These are phyloP conservation scores for Saccharum spontaneum DNA, from an alignment of 176 grass and related monocot species.

Conservation along the genomic window DNA sequence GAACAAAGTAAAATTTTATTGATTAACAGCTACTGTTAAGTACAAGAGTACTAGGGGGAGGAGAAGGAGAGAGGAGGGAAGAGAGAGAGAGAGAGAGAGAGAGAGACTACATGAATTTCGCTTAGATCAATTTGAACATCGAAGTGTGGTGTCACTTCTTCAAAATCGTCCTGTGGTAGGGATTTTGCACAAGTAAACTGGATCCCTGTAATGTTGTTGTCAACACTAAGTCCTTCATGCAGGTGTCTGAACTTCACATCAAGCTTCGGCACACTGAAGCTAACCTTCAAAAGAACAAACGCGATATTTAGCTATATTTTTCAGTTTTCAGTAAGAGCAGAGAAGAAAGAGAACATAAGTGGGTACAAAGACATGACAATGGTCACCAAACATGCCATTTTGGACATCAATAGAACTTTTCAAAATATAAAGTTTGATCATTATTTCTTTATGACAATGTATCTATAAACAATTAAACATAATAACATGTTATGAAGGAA, in stretches of 20 bases:
- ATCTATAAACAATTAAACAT: neutral
- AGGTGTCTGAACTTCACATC: slow-evolving; percentile 91
- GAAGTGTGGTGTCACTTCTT: slow-evolving; percentile 74
- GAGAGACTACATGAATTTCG: slow-evolving; percentile 87
- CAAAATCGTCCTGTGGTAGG: slow-evolving; percentile 66
- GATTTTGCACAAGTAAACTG: slow-evolving; percentile 74
- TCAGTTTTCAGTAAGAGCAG: slow-evolving; percentile 20
- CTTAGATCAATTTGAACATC: slow-evolving; percentile 96
- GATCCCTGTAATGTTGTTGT: slow-evolving; percentile 90
- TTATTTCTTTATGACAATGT: neutral
- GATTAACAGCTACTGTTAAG: slow-evolving; percentile 16
- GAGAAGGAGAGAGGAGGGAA: neutral
- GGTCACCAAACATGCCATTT: slow-evolving; percentile 12
- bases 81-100: neutral
- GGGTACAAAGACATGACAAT: neutral
- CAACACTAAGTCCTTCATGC: slow-evolving; percentile 74
- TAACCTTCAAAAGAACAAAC: slow-evolving; percentile 99
- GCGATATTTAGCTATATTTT: slow-evolving; percentile 63
- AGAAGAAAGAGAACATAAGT: neutral
- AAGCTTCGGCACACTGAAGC: slow-evolving; percentile 99
- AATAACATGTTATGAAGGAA: neutral
- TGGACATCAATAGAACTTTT: neutral
- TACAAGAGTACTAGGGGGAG: neutral
- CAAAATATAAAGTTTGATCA: neutral
- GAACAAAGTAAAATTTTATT: slow-evolving; percentile 32